Base-by-base conservation (phyloP, 805 yeast genomes). In the Wickerhamiella kurtzmanii region DNA sequence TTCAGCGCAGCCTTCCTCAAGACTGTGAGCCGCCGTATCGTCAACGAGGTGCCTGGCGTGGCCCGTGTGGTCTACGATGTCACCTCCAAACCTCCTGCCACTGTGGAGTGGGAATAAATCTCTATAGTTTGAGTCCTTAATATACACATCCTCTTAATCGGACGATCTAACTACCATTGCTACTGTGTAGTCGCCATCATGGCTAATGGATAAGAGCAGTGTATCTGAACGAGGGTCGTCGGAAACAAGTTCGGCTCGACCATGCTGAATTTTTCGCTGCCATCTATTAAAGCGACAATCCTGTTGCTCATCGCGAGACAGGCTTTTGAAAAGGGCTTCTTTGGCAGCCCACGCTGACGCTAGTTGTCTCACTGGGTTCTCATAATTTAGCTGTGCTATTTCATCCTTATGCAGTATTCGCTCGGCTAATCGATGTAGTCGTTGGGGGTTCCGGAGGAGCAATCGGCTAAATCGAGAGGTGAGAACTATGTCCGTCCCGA, bases 61-160 rank as follows among this genome's bases (percentile, higher is more conserved):
- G 96, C 98, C 48, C 82, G 99, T 70, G 99, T 92, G 53, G 92
- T 95, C 47, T 92, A 92, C 68, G 99, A 92, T 67, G 88, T 92
- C 66, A 92, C 98, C 51, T 87, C 96, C 51, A 92, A 92, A 72
- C 99, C 99, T 48, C 99, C 99, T 52, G 98, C 99, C 51, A 92
- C 99, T 51, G 98, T 92, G 57, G 99, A 92, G 68, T 92, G 97
- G 98, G 98, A 92, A 72, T 89, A 80, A 60, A 49, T 48, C 4
- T 3, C 19, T 15, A 19, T 25, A 25, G 11, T 13, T 11, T 22
- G 16, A 20, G 8, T 15, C 4, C 21, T 5, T 17, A 9, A 18
- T 22, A 22, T 22, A 37, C 17, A 17, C 11, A n/a, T n/a, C n/a
- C n/a, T n/a, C n/a, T n/a, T n/a, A n/a, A n/a, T n/a, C n/a, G n/a